Conservation (phyloP, 139 green algal genomes). For the Chlamydomonas incerta region DNA sequence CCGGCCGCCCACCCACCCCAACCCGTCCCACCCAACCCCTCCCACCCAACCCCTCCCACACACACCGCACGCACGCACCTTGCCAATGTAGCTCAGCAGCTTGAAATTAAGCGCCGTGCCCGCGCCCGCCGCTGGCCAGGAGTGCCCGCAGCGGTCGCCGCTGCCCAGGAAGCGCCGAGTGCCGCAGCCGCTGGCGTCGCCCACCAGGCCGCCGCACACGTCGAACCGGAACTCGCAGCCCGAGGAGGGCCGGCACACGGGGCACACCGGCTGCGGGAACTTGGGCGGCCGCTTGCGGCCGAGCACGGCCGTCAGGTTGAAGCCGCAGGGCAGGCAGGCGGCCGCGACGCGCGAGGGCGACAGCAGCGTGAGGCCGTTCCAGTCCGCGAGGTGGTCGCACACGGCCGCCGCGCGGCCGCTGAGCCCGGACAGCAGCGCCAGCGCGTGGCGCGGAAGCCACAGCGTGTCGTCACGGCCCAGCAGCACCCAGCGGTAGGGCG, state of each 20-base stretch:
- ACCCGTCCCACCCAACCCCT: no score
- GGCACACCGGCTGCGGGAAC: conserved; percentile 7
- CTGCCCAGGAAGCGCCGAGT: conserved; percentile 17
- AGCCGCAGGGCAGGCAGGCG: conserved; percentile 21
- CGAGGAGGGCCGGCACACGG: conserved; percentile 15
- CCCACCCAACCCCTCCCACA: no score
- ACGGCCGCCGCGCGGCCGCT: neutral
- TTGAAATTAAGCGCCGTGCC: neutral
- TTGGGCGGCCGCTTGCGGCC: conserved; percentile 14
- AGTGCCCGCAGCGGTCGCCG: conserved; percentile 5
- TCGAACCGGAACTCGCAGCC: conserved; percentile 41
- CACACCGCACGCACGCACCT: conserved; percentile 4
- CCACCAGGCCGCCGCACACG: neutral
- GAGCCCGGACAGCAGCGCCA: neutral
- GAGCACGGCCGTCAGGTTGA: conserved; percentile 18
- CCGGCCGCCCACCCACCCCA: no score
- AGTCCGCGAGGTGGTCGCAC: conserved; percentile 23
- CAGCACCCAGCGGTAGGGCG: conserved; percentile 40
- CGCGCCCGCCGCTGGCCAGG: neutral
- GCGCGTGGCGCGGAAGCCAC: neutral
- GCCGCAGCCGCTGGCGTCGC: neutral
- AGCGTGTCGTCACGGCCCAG: conserved; percentile 38
- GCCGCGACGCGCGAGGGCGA: neutral
- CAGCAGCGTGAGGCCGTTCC: neutral
- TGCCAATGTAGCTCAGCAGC: conserved; percentile 15